Percentiles rank a stretch among this genome's conserved stretches.
These are phyloP conservation scores for Boletus insuetus DNA, from an alignment of 768 basidiomycete genomes.

Conservation along the genomic window DNA sequence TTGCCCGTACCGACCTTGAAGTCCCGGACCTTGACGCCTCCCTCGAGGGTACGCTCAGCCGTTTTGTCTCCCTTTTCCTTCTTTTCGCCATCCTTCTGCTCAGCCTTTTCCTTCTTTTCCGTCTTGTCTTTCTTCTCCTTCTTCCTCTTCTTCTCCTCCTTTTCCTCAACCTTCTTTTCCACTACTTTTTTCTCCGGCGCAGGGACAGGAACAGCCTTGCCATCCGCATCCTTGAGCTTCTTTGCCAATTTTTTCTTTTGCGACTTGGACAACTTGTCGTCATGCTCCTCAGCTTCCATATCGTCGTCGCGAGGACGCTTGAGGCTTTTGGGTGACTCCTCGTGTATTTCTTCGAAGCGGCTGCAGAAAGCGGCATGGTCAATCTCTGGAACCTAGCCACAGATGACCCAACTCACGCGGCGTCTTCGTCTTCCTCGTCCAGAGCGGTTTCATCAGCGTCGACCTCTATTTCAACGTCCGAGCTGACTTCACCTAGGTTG, in stretches of 20 bases:
- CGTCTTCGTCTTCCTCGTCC: constrained; percentile 43
- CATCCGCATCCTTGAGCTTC: constrained; percentile 68
- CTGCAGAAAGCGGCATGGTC: constrained; percentile 19
- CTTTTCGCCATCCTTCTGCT: constrained; percentile 31
- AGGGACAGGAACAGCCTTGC: constrained; percentile 37
- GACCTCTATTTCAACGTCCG: constrained; percentile 80
- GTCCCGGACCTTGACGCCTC: constrained; percentile 78
- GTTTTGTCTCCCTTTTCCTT: constrained; percentile 26
- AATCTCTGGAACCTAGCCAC: not conserved
- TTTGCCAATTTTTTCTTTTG: constrained; percentile 63
- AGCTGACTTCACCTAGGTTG: constrained; percentile 73
- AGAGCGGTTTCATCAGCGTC: constrained; percentile 58
- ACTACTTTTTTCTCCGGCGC: constrained; percentile 23
- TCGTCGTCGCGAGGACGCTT: constrained; percentile 75
- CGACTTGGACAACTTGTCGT: constrained; percentile 45
- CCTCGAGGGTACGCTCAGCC: constrained; percentile 44
- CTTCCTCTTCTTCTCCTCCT: constrained; percentile 67
- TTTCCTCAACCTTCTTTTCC: constrained; percentile 43
- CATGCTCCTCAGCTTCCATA: constrained; percentile 38
- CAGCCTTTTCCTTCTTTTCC: constrained; percentile 30
- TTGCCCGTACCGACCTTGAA: constrained; percentile 79
- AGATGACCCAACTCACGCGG: constrained; percentile 36
- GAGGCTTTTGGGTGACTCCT: constrained; percentile 39
- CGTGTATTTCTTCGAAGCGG: constrained; percentile 71
- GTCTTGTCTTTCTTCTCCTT: constrained; percentile 42